Conservation (phyloP, 192 early-diverging fungal species). For the Backusella morwellensis region DNA sequence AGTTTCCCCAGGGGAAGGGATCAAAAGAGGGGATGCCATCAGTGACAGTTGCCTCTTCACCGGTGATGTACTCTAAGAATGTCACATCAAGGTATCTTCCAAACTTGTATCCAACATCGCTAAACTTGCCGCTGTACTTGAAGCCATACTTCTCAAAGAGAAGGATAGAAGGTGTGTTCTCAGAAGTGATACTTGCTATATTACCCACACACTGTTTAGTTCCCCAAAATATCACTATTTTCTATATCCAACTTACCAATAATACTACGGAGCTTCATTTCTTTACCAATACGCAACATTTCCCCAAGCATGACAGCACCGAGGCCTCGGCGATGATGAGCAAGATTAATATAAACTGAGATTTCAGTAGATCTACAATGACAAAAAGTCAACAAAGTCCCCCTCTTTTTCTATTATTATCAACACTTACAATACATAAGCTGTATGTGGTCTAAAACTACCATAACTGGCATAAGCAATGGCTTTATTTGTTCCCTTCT, state of each 20-base stretch:
- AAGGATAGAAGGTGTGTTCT: conserved; percentile 36
- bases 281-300: conserved; percentile 39
- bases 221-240: neutral
- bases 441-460: conserved; percentile 15
- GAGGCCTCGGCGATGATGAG: conserved; percentile 46
- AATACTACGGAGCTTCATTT: conserved; percentile 40
- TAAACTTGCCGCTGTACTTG: conserved; percentile 44
- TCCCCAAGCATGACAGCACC: conserved; percentile 37
- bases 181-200: conserved; percentile 46
- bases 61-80: conserved; percentile 30
- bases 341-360: conserved; percentile 48
- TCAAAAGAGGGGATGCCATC: conserved; percentile 8
- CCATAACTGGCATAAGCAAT: conserved; percentile 29
- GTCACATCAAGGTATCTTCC: conserved; percentile 49
- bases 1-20: conserved; percentile 25
- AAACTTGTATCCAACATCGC: conserved; percentile 57
- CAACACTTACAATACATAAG: conserved; percentile 15
- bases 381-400: neutral
- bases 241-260: conserved; percentile 39
- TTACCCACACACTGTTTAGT: neutral
- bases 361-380: conserved; percentile 45
- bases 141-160: conserved; percentile 45
- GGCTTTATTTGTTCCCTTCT: conserved; percentile 17
- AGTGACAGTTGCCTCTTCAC: neutral
- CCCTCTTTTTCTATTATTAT: too few species aligned